Evolutionary conservation across 192 early-diverging fungal species (phyloP).

Genomic region (Rhizoclosmatium sp.): DNA sequence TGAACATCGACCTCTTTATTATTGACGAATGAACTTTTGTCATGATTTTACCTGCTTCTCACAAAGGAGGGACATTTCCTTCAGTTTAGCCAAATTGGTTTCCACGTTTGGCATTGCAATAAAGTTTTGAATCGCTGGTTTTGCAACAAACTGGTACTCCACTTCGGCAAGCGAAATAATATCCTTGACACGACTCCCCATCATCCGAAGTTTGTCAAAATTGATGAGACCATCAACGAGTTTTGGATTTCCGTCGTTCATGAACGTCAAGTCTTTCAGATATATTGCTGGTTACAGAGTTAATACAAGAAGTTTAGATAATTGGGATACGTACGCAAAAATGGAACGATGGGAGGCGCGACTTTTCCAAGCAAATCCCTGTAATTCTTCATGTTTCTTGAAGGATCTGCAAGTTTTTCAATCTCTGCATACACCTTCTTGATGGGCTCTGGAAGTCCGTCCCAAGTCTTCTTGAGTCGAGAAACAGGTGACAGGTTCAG

Average conservation of each 20-base stretch:
- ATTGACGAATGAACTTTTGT: constrained; percentile 7
- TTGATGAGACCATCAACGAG: constrained; percentile 64
- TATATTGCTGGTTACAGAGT: constrained; percentile 54
- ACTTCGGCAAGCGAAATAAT: constrained; percentile 49
- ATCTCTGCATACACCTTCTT: constrained; percentile 54
- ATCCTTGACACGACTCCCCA: constrained; percentile 64
- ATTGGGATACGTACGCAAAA: constrained; percentile 53
- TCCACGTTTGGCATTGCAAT: constrained; percentile 61
- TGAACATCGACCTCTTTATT: background rate
- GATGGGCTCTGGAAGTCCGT: constrained; percentile 56
- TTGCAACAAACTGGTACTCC: constrained; percentile 51
- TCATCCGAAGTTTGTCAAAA: constrained; percentile 70
- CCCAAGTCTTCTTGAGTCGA: constrained; percentile 66
- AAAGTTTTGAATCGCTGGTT: constrained; percentile 63
- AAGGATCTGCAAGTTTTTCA: constrained; percentile 67
- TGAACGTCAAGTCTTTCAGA: constrained; percentile 78
- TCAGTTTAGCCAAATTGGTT: constrained; percentile 54
- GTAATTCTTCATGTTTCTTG: constrained; percentile 72
- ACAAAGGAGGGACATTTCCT: constrained; percentile 56
- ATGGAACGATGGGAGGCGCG: constrained; percentile 65
- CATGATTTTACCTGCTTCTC: constrained; percentile 40
- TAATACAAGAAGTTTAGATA: constrained; percentile 53
- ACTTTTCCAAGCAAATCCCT: constrained; percentile 58
- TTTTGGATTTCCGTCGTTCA: constrained; percentile 76
- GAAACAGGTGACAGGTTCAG: constrained; percentile 64